A percentile compares a stretch with the other conserved stretches of the same genome.
These are phyloP conservation scores for Nakazawaea peltata DNA, from an alignment of 805 yeast genomes.

Conservation along the genomic window DNA sequence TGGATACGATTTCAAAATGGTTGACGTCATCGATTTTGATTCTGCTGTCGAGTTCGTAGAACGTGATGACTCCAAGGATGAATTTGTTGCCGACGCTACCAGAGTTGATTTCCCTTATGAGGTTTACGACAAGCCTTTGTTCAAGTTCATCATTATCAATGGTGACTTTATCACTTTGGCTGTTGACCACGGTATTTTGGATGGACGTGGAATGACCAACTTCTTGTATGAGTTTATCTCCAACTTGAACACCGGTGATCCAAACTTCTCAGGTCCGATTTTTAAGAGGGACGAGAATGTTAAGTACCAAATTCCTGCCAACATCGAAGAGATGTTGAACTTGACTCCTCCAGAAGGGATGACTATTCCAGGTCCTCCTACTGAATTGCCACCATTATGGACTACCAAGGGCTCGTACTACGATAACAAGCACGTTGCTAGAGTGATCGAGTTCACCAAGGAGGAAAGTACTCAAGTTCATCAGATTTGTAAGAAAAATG, in stretches of 20 bases:
- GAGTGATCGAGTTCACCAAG: background rate
- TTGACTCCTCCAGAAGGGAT: background rate
- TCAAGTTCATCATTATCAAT: constrained; percentile 6
- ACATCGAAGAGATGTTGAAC: constrained; percentile 7
- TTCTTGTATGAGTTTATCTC: constrained; percentile 1
- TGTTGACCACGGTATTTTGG: constrained; percentile 6
- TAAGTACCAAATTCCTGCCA: constrained; percentile 3
- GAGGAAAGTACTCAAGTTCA: background rate
- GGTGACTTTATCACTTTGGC: constrained; percentile 1
- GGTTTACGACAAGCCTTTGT: background rate
- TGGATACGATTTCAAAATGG: constrained; percentile 1
- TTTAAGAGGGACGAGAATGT: background rate
- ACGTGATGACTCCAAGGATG: too few relatives aligned
- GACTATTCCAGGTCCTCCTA: too few relatives aligned
- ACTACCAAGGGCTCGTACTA: background rate
- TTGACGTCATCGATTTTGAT: background rate
- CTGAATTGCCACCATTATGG: constrained; percentile 1
- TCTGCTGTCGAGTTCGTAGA: constrained; percentile 5
- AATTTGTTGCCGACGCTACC: too few relatives aligned
- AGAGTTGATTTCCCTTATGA: constrained; percentile 5
- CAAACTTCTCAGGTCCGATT: background rate
- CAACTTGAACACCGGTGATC: background rate
- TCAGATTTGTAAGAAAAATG: background rate
- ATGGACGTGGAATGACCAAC: constrained; percentile 5
- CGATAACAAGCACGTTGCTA: constrained; percentile 1